A percentile compares a stretch with the other conserved stretches of the same genome.
These are phyloP conservation scores for Fraxinus albicans DNA, from an alignment of 305 asterid species.

Conservation along the genomic window DNA sequence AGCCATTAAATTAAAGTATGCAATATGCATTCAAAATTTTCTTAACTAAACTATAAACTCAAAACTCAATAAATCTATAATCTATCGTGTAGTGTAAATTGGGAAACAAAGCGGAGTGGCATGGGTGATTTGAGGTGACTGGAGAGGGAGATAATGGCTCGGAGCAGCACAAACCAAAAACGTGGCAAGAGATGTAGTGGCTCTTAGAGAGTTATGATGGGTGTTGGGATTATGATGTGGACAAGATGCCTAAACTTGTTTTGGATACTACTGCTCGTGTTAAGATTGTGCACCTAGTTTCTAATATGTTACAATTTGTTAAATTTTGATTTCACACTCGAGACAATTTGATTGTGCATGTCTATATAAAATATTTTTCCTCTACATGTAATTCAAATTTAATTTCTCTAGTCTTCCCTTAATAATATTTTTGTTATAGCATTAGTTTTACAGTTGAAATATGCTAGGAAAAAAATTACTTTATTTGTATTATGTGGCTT, in stretches of 20 bases:
- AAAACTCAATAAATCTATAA: background rate
- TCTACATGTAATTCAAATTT: no score
- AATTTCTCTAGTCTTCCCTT: no score
- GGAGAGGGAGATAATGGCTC: conserved; percentile 27
- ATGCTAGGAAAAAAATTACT: no score
- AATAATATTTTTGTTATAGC: no score
- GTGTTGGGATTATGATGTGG: conserved; percentile 75
- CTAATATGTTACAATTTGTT: conserved; percentile 38
- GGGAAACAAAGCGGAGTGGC: background rate
- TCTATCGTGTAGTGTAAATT: background rate
- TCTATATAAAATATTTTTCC: no score
- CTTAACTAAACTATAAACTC: background rate
- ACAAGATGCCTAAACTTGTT: conserved; percentile 47
- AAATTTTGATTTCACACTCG: background rate
- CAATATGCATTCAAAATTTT: no score
- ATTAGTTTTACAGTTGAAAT: no score
- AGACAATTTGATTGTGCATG: background rate
- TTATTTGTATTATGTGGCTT: no score
- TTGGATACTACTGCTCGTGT: conserved; percentile 57
- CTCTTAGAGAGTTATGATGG: conserved; percentile 56
- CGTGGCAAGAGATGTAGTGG: conserved; percentile 68
- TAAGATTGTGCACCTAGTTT: conserved; percentile 35
- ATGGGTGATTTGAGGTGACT: conserved; percentile 18
- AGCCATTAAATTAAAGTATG: no score
- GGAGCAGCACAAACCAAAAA: conserved; percentile 65